Evolutionary conservation across 2,329 filamentous ascomycete species (phyloP).

Genomic region (Macrophomina tecta): DNA sequence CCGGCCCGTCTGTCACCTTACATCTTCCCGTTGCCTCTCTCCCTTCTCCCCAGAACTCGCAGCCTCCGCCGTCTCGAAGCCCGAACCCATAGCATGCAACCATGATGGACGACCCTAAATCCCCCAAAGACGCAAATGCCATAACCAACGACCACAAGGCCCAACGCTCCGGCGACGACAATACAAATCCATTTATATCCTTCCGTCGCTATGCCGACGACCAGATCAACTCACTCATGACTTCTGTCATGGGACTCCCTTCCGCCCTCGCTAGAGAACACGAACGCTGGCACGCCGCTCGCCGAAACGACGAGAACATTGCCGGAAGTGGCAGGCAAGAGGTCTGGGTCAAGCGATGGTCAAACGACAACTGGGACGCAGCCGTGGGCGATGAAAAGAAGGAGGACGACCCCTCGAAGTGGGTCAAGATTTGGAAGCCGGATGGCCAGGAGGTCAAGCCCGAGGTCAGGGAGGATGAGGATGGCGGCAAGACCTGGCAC

Average conservation of each 20-base stretch:
- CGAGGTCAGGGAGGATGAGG: conserved; percentile 19
- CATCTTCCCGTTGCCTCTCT: neutral
- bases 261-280: conserved; percentile 38
- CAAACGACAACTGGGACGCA: neutral
- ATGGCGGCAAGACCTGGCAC: conserved; percentile 25
- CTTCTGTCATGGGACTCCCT: conserved; percentile 57
- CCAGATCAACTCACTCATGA: conserved; percentile 61
- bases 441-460: conserved; percentile 23
- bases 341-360: conserved; percentile 12
- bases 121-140: conserved; percentile 9
- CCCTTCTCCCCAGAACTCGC: neutral
- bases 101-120: conserved; percentile 23
- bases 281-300: conserved; percentile 31
- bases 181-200: conserved; percentile 59
- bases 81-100: neutral
- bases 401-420: neutral
- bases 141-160: conserved; percentile 41
- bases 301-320: conserved; percentile 29
- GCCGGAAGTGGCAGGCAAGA: conserved; percentile 3
- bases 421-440: conserved; percentile 13
- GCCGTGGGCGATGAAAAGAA: neutral
- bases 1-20: neutral
- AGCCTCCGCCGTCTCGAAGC: neutral
- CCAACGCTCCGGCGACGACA: neutral
- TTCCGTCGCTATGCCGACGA: conserved; percentile 68